Base-by-base conservation (phyloP, 2,329 filamentous ascomycete genomes). In the Claviceps humidiphila region DNA sequence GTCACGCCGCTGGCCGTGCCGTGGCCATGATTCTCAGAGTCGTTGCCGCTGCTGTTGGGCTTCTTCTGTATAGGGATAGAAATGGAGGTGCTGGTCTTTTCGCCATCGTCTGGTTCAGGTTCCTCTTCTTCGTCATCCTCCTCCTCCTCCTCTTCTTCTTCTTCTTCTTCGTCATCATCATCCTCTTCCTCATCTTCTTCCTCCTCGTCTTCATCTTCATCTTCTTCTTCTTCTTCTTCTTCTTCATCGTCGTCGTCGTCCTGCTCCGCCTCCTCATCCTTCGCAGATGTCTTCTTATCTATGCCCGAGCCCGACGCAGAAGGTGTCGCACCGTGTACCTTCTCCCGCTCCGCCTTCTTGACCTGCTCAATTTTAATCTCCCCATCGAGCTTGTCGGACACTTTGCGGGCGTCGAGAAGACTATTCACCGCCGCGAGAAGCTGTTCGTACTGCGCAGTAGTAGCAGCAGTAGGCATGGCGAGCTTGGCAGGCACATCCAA, bases 331-430 rank as follows among this genome's bases (percentile, higher is more conserved):
- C 59, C 54, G 53, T 56, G 43, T 56, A 20, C 58, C 66, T 71
- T 77, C 58, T 73, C 74, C 38, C 69, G 71, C 63, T 80, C 76
- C 0, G 66, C 71, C 66, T 75, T 80, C 63, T 82, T 78, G 1
- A 73, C 74, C 60, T 75, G 71, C 60, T 81, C 74, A 2, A 82
- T 60, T 60, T 76, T 78, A 59, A 87, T 76, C 67, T 91, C 87
- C 13, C 74, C 78, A 56, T 88, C 83, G 37, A 90, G 72, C 70
- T 89, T 89, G 65, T 93, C 87, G 16, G 77, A 75, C 30, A 85
- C 69, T 70, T 90, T 91, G 54, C 84, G 74, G 55, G 85, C 73
- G 57, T 93, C 87, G 4, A 93, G 74, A 26, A 93, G 69, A 39
- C 74, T 71, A 51, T 81, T 78, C 41, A 93, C 84, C 46, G 79